Conservation (phyloP, 2,329 filamentous ascomycete genomes). For the Fusarium sp. region DNA sequence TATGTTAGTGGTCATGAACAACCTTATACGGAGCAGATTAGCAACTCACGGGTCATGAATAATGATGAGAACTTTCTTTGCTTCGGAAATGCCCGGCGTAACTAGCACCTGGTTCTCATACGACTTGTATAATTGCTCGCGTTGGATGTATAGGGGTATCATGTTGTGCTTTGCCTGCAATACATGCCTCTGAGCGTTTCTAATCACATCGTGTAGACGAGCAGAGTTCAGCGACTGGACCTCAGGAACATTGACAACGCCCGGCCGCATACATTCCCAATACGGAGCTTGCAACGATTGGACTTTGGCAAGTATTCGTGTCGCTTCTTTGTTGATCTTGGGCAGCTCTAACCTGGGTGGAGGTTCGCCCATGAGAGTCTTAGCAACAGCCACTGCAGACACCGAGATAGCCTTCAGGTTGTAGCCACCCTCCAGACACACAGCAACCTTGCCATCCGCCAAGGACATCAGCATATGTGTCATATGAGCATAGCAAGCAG, state of each 20-base stretch:
- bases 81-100: slow-evolving; percentile 75
- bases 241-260: slow-evolving; percentile 65
- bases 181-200: slow-evolving; percentile 77
- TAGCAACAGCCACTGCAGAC: slow-evolving; percentile 90
- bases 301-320: slow-evolving; percentile 66
- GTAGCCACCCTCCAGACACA: slow-evolving; percentile 95
- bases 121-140: slow-evolving; percentile 76
- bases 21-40: background rate
- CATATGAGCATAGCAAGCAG: slow-evolving; percentile 95
- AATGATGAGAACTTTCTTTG: slow-evolving; percentile 80
- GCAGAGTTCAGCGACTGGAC: slow-evolving; percentile 65
- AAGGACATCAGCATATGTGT: slow-evolving; percentile 99
- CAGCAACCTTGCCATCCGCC: slow-evolving; percentile 87
- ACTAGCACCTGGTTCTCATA: slow-evolving; percentile 90
- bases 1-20: slow-evolving; percentile 18
- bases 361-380: slow-evolving; percentile 94
- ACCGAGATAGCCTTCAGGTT: slow-evolving; percentile 93
- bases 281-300: slow-evolving; percentile 73
- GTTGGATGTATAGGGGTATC: slow-evolving; percentile 82
- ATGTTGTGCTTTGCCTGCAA: slow-evolving; percentile 80
- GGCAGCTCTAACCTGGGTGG: slow-evolving; percentile 71
- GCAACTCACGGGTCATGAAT: slow-evolving; percentile 86
- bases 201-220: slow-evolving; percentile 82
- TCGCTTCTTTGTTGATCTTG: slow-evolving; percentile 67
- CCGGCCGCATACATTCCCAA: slow-evolving; percentile 89